These are phyloP conservation scores for Aspergillus ochraceus DNA, from an alignment of 2,329 filamentous ascomycete species.

Conservation along the genomic window DNA sequence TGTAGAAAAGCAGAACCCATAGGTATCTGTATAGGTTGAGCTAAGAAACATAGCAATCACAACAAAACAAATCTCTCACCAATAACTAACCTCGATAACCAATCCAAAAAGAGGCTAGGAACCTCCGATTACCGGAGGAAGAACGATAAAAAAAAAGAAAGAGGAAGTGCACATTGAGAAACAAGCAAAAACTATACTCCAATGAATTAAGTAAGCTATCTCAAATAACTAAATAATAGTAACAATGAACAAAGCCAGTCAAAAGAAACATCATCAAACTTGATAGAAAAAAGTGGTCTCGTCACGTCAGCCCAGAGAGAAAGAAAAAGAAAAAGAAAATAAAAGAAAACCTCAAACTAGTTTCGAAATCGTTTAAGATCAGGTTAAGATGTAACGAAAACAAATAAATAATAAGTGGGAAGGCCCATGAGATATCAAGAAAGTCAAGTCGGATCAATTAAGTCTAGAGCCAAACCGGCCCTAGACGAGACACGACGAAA, in stretches of 20 bases:
- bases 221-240: background rate
- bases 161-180: too few species aligned
- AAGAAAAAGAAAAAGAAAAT: too few species aligned
- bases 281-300: background rate
- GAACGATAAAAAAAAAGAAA: too few species aligned
- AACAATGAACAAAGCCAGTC: background rate
- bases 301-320: background rate
- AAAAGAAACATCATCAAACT: background rate
- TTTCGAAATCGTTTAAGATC: background rate
- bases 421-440: background rate
- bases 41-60: too few species aligned
- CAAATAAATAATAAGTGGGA: background rate
- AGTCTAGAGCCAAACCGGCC: background rate
- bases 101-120: too few species aligned
- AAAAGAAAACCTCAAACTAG: background rate
- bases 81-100: too few species aligned
- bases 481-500: background rate
- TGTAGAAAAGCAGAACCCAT: too few species aligned
- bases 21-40: too few species aligned
- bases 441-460: background rate
- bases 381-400: background rate
- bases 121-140: too few species aligned
- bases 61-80: too few species aligned
- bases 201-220: background rate
- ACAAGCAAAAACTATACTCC: too few species aligned